phyloP scores from a whole-genome alignment of 2,329 filamentous ascomycete genomes.

The Cercospora citrullina region DNA sequence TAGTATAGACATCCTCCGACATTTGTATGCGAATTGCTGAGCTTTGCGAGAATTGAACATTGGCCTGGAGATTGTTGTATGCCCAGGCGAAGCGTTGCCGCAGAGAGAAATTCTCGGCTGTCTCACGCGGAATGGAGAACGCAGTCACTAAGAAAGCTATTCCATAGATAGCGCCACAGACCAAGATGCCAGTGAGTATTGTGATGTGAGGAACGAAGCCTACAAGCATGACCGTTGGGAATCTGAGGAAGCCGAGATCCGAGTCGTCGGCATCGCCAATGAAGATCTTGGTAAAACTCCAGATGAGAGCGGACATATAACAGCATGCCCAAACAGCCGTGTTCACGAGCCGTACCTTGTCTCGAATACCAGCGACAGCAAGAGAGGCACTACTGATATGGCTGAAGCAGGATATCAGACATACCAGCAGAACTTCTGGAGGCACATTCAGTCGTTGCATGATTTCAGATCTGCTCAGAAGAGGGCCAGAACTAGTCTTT shows the following conservation, averaged over 20 bases:
- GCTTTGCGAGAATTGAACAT: constrained; percentile 71
- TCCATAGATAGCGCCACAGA: constrained; percentile 75
- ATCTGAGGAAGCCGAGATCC: constrained; percentile 72
- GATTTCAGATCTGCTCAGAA: constrained; percentile 50
- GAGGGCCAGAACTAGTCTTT: constrained; percentile 19
- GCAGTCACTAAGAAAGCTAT: constrained; percentile 76
- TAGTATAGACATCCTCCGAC: constrained; percentile 95
- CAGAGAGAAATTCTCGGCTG: constrained; percentile 48
- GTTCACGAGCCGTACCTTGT: constrained; percentile 76
- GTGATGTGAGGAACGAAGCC: constrained; percentile 94
- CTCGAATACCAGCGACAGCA: constrained; percentile 76
- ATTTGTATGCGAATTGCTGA: constrained; percentile 71
- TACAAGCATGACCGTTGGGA: constrained; percentile 91
- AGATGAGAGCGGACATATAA: constrained; percentile 83
- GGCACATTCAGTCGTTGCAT: constrained; percentile 81
- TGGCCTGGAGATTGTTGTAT: constrained; percentile 88
- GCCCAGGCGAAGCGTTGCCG: constrained; percentile 67
- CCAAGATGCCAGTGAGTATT: constrained; percentile 73
- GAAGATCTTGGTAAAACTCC: constrained; percentile 61
- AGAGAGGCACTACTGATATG: constrained; percentile 82
- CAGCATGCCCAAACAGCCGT: constrained; percentile 87
- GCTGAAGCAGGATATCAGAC: constrained; percentile 84
- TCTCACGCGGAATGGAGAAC: constrained; percentile 60
- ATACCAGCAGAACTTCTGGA: constrained; percentile 82
- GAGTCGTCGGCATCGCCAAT: constrained; percentile 56